Conservation (phyloP, 1,139 yeast genomes). For the Kodamaea plutei region DNA sequence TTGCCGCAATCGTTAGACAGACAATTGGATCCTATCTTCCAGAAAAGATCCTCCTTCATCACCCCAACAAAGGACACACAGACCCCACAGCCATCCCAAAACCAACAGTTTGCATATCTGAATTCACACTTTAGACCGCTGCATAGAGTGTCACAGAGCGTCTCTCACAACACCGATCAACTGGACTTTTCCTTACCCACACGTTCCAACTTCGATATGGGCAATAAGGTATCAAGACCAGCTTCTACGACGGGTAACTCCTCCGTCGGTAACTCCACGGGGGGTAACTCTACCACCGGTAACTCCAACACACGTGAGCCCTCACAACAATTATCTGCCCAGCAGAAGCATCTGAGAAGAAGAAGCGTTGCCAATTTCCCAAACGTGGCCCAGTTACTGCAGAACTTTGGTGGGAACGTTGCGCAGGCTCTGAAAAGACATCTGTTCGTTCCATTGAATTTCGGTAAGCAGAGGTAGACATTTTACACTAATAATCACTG, state of each 20-base stretch:
- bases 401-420: slow-evolving; percentile 3
- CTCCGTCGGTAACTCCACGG: too few relatives aligned
- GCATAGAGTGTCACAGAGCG: background rate
- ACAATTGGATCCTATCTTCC: slow-evolving; percentile 6
- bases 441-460: slow-evolving; percentile 3
- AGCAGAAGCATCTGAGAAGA: slow-evolving; percentile 4
- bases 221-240: slow-evolving; percentile 1
- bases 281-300: too few relatives aligned
- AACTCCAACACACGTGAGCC: too few relatives aligned
- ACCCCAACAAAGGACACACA: slow-evolving; percentile 4
- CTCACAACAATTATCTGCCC: too few relatives aligned
- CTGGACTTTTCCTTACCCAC: slow-evolving; percentile 6
- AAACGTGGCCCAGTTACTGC: slow-evolving; percentile 4
- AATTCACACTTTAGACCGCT: slow-evolving; percentile 1
- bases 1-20: slow-evolving; percentile 7
- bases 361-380: slow-evolving; percentile 4
- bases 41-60: slow-evolving; percentile 5
- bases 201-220: slow-evolving; percentile 8
- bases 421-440: slow-evolving; percentile 1
- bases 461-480: too few relatives aligned
- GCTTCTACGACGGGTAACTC: slow-evolving; percentile 1
- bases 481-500: too few relatives aligned
- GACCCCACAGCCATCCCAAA: too few relatives aligned
- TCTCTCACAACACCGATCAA: too few relatives aligned
- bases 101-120: too few relatives aligned